Evolutionary conservation across 2,329 filamentous ascomycete species (phyloP).

Genomic region (Myriosclerotinia curreyana): DNA sequence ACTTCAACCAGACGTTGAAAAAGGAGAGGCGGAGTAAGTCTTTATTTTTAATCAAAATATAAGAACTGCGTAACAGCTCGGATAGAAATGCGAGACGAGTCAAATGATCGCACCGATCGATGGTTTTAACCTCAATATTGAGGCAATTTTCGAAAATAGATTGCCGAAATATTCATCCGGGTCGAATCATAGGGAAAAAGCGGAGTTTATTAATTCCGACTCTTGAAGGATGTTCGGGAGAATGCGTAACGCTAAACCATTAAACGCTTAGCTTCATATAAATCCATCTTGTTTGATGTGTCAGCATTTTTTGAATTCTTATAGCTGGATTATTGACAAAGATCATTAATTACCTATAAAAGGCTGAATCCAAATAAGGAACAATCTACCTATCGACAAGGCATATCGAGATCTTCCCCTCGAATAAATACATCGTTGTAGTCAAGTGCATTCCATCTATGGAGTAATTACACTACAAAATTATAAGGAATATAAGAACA

Average conservation of each 20-base stretch:
- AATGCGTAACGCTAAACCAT: not conserved
- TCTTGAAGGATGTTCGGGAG: too few species aligned
- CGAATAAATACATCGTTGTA: not conserved
- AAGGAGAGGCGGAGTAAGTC: conserved; percentile 53
- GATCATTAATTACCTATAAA: conserved; percentile 14
- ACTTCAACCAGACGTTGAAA: conserved; percentile 16
- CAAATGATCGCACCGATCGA: conserved; percentile 22
- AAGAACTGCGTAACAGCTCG: conserved; percentile 19
- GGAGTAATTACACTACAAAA: not conserved
- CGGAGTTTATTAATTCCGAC: conserved; percentile 21
- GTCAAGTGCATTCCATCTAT: not conserved
- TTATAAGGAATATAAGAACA: not conserved
- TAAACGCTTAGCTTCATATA: rapidly evolving
- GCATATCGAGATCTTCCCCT: not conserved
- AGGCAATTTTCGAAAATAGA: not conserved
- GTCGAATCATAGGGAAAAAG: not conserved
- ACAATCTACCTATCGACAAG: not conserved
- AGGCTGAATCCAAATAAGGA: conserved; percentile 1
- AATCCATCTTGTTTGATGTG: not conserved
- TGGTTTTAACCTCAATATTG: conserved; percentile 1
- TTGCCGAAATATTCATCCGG: conserved; percentile 2
- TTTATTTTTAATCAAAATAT: conserved; percentile 25
- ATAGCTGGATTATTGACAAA: not conserved
- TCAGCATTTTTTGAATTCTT: conserved; percentile 15
- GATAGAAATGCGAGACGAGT: conserved; percentile 20